Base-by-base conservation (phyloP, 306 rosid species). In the Glycine latifolia region DNA sequence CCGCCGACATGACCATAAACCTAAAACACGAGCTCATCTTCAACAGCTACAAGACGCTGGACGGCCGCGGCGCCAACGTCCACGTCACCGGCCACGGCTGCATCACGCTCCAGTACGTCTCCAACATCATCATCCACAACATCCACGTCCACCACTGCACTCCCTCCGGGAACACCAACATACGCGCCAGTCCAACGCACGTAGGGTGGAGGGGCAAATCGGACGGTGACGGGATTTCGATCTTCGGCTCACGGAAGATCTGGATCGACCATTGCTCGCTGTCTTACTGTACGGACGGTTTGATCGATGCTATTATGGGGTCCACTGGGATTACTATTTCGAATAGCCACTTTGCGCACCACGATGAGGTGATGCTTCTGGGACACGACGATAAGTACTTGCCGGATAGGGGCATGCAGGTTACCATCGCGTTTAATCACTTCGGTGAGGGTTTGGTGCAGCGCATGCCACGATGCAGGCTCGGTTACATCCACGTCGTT, bases 201-300 rank as follows among this genome's bases (percentile, higher is more conserved):
- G 94, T 91, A 0, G 99, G 98, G 15, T 83, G 63, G 79, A 76
- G 98, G 0, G 97, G 97, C 0, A 55, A 10, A 26, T 92, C 99
- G 15, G 99, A 96, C 90, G 99, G 99, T 15, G 99, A 96, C n/a
- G 99, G 99, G 0, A 92, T 96, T 52, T 93, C 99, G 3, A 81
- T 96, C 3, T 96, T 87, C 71, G 41, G 92, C 0, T 55, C 99
- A 0, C 79, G 91, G 0, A 90, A 93, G 65, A 83, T 96, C 83
- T 96, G 99, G 99, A 91, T 96, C 87, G 99, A 96, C 49, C 99
- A 96, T 9, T 93, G 97, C 33, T 73, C 99, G 0, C 63, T 96
- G 0, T 93, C 98, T 0, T 88, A 87, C 75, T 96, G 99, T 43
- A 75, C 94, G 4, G 99, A 96, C 85, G 99, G 99, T 0, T 47